Evolutionary conservation across 1,139 yeast genomes (phyloP), one percentile per base, ranked within the genome.

Genomic region (Yamadazyma songkhlaensis): DNA sequence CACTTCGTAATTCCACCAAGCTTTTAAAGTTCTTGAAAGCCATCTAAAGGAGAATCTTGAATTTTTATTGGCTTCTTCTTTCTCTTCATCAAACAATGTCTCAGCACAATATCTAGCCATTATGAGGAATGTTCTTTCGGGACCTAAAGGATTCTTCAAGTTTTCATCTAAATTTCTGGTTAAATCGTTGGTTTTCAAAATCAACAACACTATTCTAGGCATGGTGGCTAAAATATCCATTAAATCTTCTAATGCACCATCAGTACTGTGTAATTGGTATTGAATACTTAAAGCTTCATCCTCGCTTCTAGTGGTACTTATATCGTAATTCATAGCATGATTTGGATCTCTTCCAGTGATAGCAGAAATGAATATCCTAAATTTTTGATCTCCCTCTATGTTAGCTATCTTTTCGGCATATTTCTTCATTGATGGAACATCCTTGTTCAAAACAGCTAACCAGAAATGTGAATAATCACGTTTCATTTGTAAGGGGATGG

Each of bases 141-240:
- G 85, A 0, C 97, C 97, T 34, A 90, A 64, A 0, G 97, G 95
- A 45, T 82, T 81, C 34, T 84, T 77, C 42, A 92, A 70, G 44
- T 77, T 73, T 53, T 92, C 97, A 59, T 92, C 98, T 37, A 92
- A 67, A 48, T 81, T 83, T 50, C 99, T 72, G 0, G 96, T 89
- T 41, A 94, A 69, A 64, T 94, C 99, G 56, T 94, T 92, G 0
- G 99, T 94, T 57, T 94, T 94, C 51, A 94, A 67, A 40, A 94
- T 86, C 46, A 92, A 71, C 32, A 94, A 62, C 21, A 92, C 95
- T 24, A 90, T 79, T 36, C 92, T 69, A 2, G 99, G 99, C 67
- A 94, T 79, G 15, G 76, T 68, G 21, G 92, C 79, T 35, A 94
- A 67, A 40, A 94, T 74, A 14, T 75, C 70, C 95, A 94, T 90